Conservation (phyloP, 2,329 filamentous ascomycete species). For the Venturiaceae sp. region DNA sequence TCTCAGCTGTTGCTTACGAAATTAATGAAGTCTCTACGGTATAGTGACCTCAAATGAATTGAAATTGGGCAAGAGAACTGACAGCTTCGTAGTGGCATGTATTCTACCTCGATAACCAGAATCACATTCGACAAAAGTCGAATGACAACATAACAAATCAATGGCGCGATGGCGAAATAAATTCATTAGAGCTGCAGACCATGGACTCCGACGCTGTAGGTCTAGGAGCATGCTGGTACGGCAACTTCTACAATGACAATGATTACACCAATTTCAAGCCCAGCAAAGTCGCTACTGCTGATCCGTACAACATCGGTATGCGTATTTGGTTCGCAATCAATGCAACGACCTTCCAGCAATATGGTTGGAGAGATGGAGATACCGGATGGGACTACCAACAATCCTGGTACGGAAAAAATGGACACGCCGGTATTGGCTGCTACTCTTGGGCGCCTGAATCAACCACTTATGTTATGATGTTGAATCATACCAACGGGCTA, state of each 20-base stretch:
- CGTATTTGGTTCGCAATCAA: conserved; percentile 33
- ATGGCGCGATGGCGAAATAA: conserved; percentile 29
- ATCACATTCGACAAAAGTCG: conserved; percentile 27
- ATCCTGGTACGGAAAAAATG: conserved; percentile 22
- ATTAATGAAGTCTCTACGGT: not conserved
- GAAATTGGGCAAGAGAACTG: not conserved
- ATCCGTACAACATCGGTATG: conserved; percentile 22
- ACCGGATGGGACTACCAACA: conserved; percentile 25
- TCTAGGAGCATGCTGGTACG: conserved; percentile 29
- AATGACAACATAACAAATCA: conserved; percentile 28
- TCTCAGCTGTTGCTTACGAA: conserved; percentile 5
- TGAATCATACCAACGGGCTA: not conserved
- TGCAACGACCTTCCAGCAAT: conserved; percentile 29
- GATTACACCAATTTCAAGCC: conserved; percentile 25
- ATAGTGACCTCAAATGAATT: not conserved
- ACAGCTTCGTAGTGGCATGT: conserved; percentile 23
- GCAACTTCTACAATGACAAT: conserved; percentile 24
- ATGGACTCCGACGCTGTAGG: conserved; percentile 23
- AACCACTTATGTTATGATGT: conserved; percentile 3
- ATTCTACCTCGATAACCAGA: conserved; percentile 31
- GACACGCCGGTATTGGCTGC: conserved; percentile 5
- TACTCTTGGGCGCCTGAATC: conserved; percentile 6
- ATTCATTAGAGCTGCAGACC: conserved; percentile 18
- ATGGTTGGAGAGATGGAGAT: conserved; percentile 29
- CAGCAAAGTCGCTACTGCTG: not conserved